These are phyloP conservation scores for Trametes versicolor DNA, from an alignment of 1,284 basidiomycete species.

Conservation along the genomic window DNA sequence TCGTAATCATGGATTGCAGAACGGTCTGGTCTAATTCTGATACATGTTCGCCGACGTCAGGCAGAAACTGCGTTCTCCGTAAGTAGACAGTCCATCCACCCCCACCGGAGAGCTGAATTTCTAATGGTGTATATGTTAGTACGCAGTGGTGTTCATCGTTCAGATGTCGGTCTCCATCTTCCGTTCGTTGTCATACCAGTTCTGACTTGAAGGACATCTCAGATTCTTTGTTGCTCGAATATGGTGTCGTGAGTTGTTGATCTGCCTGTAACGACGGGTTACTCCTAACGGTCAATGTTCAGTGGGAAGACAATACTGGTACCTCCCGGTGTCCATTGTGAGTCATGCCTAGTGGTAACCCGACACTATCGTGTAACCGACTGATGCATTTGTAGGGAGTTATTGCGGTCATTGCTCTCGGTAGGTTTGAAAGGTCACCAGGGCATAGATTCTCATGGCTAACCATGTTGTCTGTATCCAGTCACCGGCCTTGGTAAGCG, in stretches of 20 bases:
- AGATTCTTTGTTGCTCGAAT: constrained; percentile 31
- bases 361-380: background rate
- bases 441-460: background rate
- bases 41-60: background rate
- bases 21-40: background rate
- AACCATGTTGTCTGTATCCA: background rate
- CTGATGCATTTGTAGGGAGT: constrained; percentile 13
- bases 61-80: constrained; percentile 31
- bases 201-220: background rate
- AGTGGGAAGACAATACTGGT: constrained; percentile 30
- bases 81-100: background rate
- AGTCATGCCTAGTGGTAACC: background rate
- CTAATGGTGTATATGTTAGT: constrained; percentile 10
- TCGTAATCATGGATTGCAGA: background rate
- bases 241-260: constrained; percentile 17
- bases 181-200: background rate
- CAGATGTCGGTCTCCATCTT: constrained; percentile 20
- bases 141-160: constrained; percentile 25
- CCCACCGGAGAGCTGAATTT: background rate
- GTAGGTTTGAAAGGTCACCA: constrained; percentile 5
- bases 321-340: constrained; percentile 19
- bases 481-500: constrained; percentile 16
- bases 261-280: background rate
- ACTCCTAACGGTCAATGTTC: background rate
- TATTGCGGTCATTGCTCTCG: constrained; percentile 18